Conservation (phyloP, 371 early-diverging fungal species). For the Entomophthora muscae region DNA sequence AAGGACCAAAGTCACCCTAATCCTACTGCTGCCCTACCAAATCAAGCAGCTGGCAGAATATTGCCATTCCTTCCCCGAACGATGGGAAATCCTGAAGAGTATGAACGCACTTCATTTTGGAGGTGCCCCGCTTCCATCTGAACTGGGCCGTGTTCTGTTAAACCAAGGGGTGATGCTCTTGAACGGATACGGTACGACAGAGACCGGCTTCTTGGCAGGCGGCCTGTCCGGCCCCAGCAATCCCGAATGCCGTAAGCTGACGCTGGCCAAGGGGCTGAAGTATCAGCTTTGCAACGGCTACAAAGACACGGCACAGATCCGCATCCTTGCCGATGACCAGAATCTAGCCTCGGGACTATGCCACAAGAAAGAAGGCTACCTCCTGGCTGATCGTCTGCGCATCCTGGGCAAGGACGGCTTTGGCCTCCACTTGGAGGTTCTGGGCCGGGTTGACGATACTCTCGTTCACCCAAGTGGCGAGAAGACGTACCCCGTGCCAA, state of each 20-base stretch:
- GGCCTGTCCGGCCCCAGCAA: background rate
- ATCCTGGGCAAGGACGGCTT: background rate
- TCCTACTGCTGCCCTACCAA: background rate
- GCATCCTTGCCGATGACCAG: background rate
- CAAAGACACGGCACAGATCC: background rate
- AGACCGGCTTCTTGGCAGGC: background rate
- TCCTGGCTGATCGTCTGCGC: background rate
- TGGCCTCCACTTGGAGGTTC: background rate
- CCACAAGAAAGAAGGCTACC: background rate
- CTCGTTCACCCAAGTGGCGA: conserved; percentile 6
- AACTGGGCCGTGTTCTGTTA: background rate
- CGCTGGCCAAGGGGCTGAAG: background rate
- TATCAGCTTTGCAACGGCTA: background rate
- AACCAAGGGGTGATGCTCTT: background rate
- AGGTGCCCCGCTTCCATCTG: background rate
- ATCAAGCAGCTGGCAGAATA: conserved; percentile 3
- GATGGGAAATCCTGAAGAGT: background rate
- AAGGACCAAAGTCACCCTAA: background rate
- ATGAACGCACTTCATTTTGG: background rate
- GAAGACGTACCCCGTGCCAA: conserved; percentile 7
- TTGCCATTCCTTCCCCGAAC: background rate
- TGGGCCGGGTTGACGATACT: conserved; percentile 3
- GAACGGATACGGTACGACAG: background rate
- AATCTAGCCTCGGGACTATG: background rate
- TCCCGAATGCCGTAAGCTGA: background rate